Evolutionary conservation across 306 rosid genomes (phyloP).

Genomic region (Cotoneaster glaucophyllus): DNA sequence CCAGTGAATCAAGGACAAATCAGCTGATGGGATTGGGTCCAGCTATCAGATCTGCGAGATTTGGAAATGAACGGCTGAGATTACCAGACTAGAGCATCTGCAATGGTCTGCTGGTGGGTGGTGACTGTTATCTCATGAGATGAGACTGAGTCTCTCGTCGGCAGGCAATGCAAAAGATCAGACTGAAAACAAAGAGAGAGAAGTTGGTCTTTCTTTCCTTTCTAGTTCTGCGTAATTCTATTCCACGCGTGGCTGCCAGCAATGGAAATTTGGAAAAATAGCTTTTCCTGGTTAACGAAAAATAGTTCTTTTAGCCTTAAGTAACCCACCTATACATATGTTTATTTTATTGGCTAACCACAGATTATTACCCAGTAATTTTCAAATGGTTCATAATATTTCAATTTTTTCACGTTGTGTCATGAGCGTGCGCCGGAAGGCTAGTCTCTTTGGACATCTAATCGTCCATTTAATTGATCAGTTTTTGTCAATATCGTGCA

Average conservation of each 20-base stretch:
- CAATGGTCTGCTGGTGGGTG: neutral
- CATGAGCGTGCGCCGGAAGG: too few relatives aligned
- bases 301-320: neutral
- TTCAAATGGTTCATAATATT: too few relatives aligned
- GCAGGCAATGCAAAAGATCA: neutral
- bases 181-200: neutral
- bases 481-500: too few relatives aligned
- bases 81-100: neutral
- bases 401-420: too few relatives aligned
- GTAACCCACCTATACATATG: too few relatives aligned
- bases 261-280: too few relatives aligned
- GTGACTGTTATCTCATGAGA: neutral
- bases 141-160: neutral
- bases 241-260: neutral
- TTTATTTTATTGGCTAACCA: too few relatives aligned
- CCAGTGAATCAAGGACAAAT: conserved; percentile 39
- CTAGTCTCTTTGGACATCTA: too few relatives aligned
- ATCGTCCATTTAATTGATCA: too few relatives aligned
- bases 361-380: too few relatives aligned
- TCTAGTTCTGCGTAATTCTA: neutral
- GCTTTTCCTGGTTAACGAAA: neutral
- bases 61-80: neutral
- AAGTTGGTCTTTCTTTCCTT: neutral
- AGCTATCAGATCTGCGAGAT: conserved; percentile 27
- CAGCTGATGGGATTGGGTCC: conserved; percentile 1